phyloP scores from a whole-genome alignment of 331 rosid species.

The Telfairia occidentalis region DNA sequence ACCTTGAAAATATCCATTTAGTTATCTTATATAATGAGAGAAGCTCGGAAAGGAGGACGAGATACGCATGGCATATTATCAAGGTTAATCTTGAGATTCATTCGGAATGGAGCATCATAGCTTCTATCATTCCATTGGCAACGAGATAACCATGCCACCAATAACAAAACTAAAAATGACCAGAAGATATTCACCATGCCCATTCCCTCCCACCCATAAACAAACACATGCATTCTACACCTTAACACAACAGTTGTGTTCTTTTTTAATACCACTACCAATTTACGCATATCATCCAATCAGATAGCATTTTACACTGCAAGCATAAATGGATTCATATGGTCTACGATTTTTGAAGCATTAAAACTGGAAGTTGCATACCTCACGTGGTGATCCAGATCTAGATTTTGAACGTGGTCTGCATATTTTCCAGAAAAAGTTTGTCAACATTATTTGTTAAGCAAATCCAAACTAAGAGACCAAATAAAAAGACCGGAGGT shows the following conservation, averaged over 20 bases:
- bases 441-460: not conserved
- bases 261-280: not conserved
- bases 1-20: not conserved
- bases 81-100: not conserved
- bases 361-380: constrained; percentile 10
- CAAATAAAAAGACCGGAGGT: not conserved
- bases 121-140: not conserved
- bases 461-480: not conserved
- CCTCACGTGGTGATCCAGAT: constrained; percentile 64
- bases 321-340: not conserved
- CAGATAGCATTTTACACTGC: not conserved
- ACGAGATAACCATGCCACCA: not conserved
- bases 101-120: not conserved
- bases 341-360: not conserved
- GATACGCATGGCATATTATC: not conserved
- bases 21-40: not conserved
- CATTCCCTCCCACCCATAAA: not conserved
- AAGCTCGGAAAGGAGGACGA: not conserved
- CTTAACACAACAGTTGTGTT: not conserved
- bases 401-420: constrained; percentile 45
- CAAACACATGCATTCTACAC: not conserved
- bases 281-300: not conserved
- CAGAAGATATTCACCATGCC: not conserved
- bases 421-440: constrained; percentile 14
- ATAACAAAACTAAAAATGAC: not conserved